These are phyloP conservation scores for Aurantiochytrium sp. DNA, from an alignment of 108 stramenopile genomes.

Conservation along the genomic window DNA sequence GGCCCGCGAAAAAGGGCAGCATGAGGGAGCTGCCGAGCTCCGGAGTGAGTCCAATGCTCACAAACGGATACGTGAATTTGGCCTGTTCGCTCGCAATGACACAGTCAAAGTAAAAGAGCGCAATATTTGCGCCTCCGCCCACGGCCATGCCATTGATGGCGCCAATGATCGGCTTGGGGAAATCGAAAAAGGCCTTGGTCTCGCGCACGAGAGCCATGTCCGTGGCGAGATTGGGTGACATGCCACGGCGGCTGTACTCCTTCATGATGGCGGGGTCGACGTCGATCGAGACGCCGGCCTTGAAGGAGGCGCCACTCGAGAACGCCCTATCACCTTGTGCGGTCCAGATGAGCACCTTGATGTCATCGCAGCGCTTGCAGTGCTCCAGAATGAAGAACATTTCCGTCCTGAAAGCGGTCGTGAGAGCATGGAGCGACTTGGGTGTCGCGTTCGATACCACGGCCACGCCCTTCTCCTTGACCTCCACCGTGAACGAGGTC, in stretches of 20 bases:
- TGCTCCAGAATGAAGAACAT: constrained; percentile 11
- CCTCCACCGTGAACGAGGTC: not conserved
- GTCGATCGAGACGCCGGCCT: not conserved
- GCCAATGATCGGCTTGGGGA: not conserved
- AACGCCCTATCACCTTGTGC: not conserved
- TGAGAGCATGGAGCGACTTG: not conserved
- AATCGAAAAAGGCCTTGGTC: not conserved
- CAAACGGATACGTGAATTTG: not conserved
- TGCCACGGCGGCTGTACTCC: not conserved
- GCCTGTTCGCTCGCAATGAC: not conserved
- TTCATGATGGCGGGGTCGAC: not conserved
- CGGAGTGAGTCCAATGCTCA: not conserved
- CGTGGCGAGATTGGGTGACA: not conserved
- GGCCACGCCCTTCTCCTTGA: not conserved
- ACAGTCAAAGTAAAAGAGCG: not conserved
- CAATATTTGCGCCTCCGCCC: constrained; percentile 13
- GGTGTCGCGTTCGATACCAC: not conserved
- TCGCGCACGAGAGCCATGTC: not conserved
- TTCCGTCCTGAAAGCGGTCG: not conserved
- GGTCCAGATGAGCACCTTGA: constrained; percentile 2
- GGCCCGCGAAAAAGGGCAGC: not conserved
- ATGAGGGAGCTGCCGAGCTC: constrained; percentile 14
- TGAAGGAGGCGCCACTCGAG: constrained; percentile 1
- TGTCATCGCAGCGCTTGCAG: not conserved
- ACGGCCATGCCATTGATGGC: constrained; percentile 2